Evolutionary conservation across 495 filamentous ascomycete species (phyloP), one percentile per base, ranked within the genome.

Genomic region (Hyaloscypha hepaticicola): DNA sequence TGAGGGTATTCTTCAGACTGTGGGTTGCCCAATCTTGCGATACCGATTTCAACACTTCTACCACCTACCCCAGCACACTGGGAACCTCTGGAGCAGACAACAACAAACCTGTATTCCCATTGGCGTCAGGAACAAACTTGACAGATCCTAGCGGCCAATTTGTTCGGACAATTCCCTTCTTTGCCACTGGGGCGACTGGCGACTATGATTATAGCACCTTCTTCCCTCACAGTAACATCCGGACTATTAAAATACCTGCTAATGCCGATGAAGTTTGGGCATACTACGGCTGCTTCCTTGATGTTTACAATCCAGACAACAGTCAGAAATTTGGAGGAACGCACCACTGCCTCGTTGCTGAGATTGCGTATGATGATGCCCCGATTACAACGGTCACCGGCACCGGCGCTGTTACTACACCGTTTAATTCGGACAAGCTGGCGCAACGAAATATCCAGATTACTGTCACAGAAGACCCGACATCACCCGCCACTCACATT

Each of bases 161-260:
- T 34, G 31, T 34, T 12, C 31, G 12, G 12, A 59, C 57, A 33
- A 59, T 59, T 27, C 57, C 57, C 4, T 59, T 59, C 57, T 59
- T 59, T 59, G 57, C 57, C 26, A 59, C 57, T 9, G 34, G 21
- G 6, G 28, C 5, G 4, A 33, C 11, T 27, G 25, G 34, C 5
- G 9, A 8, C 4, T 5, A 22, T 21, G 57, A 48, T 25, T 25
- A 48, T 28, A n/a, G 7, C 6, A n/a, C 3, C 27, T 19, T 19
- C 21, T 8, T 5, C 31, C 3, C 9, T 16, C 5, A 34, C 12
- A 12, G 5, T 12, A 55, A 55, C 26, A 55, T 26, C 22, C 31
- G 12, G 4, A 34, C 26, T n/a, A 59, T 59, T 28, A 24, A 4
- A n/a, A 59, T 59, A 6, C 52, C 52, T 14, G 57, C 26, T 14